These are phyloP conservation scores for Gaeumannomyces sp. DNA, from an alignment of 2,329 filamentous ascomycete genomes.

Conservation along the genomic window DNA sequence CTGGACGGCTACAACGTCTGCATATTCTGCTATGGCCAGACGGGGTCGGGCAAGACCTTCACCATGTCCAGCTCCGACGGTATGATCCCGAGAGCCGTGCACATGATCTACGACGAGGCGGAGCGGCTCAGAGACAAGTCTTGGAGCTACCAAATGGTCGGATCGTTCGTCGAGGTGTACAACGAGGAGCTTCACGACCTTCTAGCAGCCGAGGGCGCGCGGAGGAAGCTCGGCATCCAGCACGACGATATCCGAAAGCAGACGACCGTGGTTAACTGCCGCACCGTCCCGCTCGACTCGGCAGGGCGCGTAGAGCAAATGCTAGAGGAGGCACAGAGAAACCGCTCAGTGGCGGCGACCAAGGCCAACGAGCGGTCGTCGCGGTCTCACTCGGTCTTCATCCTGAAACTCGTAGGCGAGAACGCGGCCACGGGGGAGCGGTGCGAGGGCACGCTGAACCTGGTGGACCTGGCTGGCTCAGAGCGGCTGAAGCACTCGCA, in stretches of 20 bases:
- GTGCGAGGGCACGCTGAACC: slow-evolving; percentile 88
- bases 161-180: slow-evolving; percentile 95
- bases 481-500: slow-evolving; percentile 84
- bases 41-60: slow-evolving; percentile 91
- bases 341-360: slow-evolving; percentile 91
- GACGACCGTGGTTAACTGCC: slow-evolving; percentile 76
- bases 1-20: slow-evolving; percentile 98
- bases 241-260: slow-evolving; percentile 79
- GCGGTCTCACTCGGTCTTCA: slow-evolving; percentile 93
- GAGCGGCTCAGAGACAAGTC: slow-evolving; percentile 80
- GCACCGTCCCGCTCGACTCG: slow-evolving; percentile 69
- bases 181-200: slow-evolving; percentile 95
- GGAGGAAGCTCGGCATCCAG: slow-evolving; percentile 81
- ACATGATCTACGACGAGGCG: slow-evolving; percentile 89
- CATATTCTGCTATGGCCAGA: slow-evolving; percentile 98
- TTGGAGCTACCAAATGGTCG: slow-evolving; percentile 91
- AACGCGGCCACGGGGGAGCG: slow-evolving; percentile 74
- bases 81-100: slow-evolving; percentile 90
- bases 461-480: slow-evolving; percentile 91
- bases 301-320: slow-evolving; percentile 75
- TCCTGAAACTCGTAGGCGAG: slow-evolving; percentile 67
- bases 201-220: slow-evolving; percentile 60
- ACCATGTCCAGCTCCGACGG: slow-evolving; percentile 90
- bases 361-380: slow-evolving; percentile 94
- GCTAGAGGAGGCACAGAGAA: slow-evolving; percentile 72